Evolutionary conservation across 2,329 filamentous ascomycete genomes (phyloP), one percentile per base, ranked within the genome.

Genomic region (Exutisphaerella laricina): DNA sequence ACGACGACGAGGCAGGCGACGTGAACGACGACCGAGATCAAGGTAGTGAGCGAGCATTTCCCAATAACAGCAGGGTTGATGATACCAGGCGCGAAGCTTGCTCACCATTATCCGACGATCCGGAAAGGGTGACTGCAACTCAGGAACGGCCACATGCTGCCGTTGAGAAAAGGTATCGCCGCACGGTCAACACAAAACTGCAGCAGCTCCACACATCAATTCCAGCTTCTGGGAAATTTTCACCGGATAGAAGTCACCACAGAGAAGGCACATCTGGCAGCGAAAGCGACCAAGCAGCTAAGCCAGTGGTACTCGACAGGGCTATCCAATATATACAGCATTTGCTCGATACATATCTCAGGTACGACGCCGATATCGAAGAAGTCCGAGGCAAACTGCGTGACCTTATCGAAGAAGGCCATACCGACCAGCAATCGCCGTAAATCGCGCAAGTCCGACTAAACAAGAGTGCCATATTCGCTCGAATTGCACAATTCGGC

Each of bases 311-410:
- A 1, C 48, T 51, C 21, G 48, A 51, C 39, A 51, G 48, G 34
- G 48, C 48, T 7, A 51, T 51, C 21, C 48, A 51, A 31, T 51
- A 51, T 30, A 41, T 46, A 7, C 42, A 43, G 4, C 48, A 51
- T 33, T 34, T 51, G n/a, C 36, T 48, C 13, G 45, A 45, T 31
- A 51, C 48, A 4, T 51, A 48, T 25, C 45, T 30, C 25, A 48
- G 45, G 33, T 51, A 51, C 33, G 48, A 51, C 16, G 32, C 43
- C 26, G 48, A 51, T 13, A 51, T 51, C 22, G 41, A 46, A 17
- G 32, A 38, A 12, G 35, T 51, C 20, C 34, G 45, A 22, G 14
- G 37, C 14, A 45, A 48, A 32, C 45, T 51, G 18, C 45, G 42
- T 22, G 48, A 48, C 12, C 29, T 41, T 13, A 18, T 32, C 4